Evolutionary conservation across 257 asterid species (phyloP), one percentile per base, ranked within the genome.

Genomic region (Penstemon eatonii): DNA sequence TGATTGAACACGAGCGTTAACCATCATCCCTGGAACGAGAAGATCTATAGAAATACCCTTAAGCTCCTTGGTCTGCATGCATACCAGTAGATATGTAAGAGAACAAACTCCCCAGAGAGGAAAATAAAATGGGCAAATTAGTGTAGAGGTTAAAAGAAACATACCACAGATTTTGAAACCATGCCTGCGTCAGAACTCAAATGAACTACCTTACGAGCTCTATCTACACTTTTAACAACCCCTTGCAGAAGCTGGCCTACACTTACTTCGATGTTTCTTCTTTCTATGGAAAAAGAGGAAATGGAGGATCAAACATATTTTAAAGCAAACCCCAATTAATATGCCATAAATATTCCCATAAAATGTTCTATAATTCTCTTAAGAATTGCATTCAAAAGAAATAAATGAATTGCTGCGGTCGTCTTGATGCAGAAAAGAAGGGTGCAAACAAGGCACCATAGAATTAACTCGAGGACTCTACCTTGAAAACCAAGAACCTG

Each of bases 1-100:
- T 70, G 99, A 83, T 75, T 73, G 82, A 65, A 94, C 99, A 70
- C 85, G 85, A 64, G 97, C 93, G 77, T 87, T 89, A 79, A 94
- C 96, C 97, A 94, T 76, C 99, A 94, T 94, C 77, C 99, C 99
- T 45, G 99, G 99, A 79, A 82, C 82, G 60, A 94, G 97, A 81
- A 88, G 92, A 83, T 94, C 99, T 66, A 94, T 85, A 61, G 99
- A 94, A 50, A 94, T 80, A 54, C 96, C 95, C 81, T 89, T 91
- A 61, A 86, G 92, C 71, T 91, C 99, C 84, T 82, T 89, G 79
- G 95, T 89, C 99, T 94, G 92, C 79, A 73, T 1, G 46, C 59
- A 70, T 15, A 66, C 47, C 47, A 57, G 65, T 57, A 60, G 73
- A 73, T 76, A 80, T 74, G 74, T 51, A 65, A 58, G 55, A 76